Evolutionary conservation across 352 stramenopile species (phyloP).

Genomic region (Plasmopara viticola): DNA sequence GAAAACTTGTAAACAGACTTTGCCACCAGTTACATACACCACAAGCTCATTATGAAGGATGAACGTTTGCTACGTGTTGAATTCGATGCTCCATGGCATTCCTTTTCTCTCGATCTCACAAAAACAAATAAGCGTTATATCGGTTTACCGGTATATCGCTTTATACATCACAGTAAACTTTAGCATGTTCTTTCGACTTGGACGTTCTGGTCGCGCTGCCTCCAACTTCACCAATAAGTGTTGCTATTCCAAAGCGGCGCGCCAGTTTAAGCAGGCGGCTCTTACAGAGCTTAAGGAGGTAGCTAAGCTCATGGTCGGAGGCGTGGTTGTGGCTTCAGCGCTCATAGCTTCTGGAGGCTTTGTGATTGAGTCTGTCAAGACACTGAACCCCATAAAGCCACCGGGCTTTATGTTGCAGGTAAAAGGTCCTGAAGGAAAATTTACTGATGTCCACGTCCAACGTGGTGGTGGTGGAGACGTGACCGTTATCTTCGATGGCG

Average conservation of each 20-base stretch:
- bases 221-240: constrained; percentile 2
- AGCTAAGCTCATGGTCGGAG: constrained; percentile 54
- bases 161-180: neutral
- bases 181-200: constrained; percentile 6
- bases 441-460: constrained; percentile 47
- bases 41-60: no score
- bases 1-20: no score
- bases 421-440: constrained; percentile 27
- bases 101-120: no score
- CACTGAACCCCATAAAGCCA: constrained; percentile 40
- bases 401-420: constrained; percentile 52
- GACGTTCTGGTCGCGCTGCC: constrained; percentile 9
- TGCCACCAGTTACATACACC: no score
- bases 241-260: constrained; percentile 18
- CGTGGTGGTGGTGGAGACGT: constrained; percentile 38
- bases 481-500: constrained; percentile 64
- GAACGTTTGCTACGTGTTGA: no score
- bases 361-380: constrained; percentile 64
- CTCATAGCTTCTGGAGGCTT: constrained; percentile 50
- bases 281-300: constrained; percentile 52
- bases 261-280: constrained; percentile 41
- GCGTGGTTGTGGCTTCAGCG: constrained; percentile 33
- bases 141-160: no score
- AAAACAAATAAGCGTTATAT: no score
- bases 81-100: no score